These are phyloP conservation scores for Sporothrix pseudoabietina DNA, from an alignment of 2,329 filamentous ascomycete species.

Conservation along the genomic window DNA sequence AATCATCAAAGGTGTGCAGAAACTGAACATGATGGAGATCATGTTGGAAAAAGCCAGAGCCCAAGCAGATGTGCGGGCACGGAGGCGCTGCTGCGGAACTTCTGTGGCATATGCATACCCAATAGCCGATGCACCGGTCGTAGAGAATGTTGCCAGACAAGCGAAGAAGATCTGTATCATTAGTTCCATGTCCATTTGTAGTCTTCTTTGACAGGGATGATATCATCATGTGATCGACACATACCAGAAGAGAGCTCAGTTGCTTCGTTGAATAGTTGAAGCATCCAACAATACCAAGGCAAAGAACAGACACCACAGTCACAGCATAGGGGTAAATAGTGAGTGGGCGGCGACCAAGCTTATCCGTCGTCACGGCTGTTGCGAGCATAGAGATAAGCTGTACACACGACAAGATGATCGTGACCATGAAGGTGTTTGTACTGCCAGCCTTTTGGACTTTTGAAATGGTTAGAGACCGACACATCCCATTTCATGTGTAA, in stretches of 20 bases:
- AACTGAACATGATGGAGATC: conserved; percentile 49
- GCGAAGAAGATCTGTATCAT: conserved; percentile 46
- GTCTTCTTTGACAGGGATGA: too few relatives aligned
- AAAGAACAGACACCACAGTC: conserved; percentile 43
- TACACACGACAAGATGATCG: conserved; percentile 46
- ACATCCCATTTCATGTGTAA: neutral
- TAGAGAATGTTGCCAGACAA: conserved; percentile 47
- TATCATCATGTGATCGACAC: neutral
- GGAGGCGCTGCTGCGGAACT: conserved; percentile 46
- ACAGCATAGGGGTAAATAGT: conserved; percentile 47
- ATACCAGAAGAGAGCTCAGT: conserved; percentile 44
- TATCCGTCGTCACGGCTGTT: conserved; percentile 43
- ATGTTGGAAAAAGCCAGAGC: conserved; percentile 45
- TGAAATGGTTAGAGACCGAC: neutral
- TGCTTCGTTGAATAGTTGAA: conserved; percentile 44
- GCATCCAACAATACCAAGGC: conserved; percentile 46
- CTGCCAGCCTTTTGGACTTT: conserved; percentile 46
- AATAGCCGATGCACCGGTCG: conserved; percentile 47
- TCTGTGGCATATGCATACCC: conserved; percentile 49
- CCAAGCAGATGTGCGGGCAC: conserved; percentile 46
- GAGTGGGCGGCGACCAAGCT: conserved; percentile 44
- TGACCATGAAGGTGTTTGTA: conserved; percentile 47
- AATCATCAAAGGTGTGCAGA: conserved; percentile 50
- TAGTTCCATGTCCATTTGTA: too few relatives aligned
- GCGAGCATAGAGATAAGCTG: conserved; percentile 48